phyloP scores from a whole-genome alignment of 331 rosid genomes.

The Arachis monticola region DNA sequence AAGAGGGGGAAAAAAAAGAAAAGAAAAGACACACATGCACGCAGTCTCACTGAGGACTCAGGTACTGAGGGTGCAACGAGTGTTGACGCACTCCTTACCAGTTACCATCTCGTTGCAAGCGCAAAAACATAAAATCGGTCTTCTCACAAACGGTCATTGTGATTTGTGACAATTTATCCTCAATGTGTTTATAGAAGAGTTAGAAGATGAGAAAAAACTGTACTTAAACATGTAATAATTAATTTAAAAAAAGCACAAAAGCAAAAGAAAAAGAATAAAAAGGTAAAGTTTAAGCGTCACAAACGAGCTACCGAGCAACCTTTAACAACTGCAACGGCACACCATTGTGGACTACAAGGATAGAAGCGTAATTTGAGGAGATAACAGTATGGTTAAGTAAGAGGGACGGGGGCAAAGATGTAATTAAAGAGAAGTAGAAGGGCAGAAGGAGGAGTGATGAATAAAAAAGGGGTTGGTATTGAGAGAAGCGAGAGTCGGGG shows the following conservation, averaged over 20 bases:
- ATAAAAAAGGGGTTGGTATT: not conserved
- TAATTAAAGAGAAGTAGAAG: conserved; percentile 11
- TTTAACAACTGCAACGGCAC: too few relatives aligned
- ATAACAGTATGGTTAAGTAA: not conserved
- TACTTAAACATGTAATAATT: too few relatives aligned
- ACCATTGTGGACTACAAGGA: not conserved
- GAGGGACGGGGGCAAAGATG: not conserved
- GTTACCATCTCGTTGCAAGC: not conserved
- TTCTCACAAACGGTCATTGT: not conserved
- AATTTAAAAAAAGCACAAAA: too few relatives aligned
- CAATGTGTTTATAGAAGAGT: not conserved
- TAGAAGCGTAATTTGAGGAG: not conserved
- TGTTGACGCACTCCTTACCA: too few relatives aligned
- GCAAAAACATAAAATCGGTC: not conserved
- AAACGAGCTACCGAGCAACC: too few relatives aligned
- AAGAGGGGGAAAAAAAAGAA: too few relatives aligned
- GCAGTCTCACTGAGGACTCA: too few relatives aligned
- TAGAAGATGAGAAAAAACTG: not conserved
- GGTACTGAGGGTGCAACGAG: too few relatives aligned
- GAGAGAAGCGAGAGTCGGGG: not conserved
- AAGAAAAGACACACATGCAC: too few relatives aligned
- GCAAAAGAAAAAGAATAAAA: too few relatives aligned
- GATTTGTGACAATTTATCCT: not conserved
- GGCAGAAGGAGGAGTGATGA: not conserved
- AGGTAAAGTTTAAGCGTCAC: not conserved